Conservation (phyloP, 2,329 filamentous ascomycete species). For the Cladophialophora carrionii region DNA sequence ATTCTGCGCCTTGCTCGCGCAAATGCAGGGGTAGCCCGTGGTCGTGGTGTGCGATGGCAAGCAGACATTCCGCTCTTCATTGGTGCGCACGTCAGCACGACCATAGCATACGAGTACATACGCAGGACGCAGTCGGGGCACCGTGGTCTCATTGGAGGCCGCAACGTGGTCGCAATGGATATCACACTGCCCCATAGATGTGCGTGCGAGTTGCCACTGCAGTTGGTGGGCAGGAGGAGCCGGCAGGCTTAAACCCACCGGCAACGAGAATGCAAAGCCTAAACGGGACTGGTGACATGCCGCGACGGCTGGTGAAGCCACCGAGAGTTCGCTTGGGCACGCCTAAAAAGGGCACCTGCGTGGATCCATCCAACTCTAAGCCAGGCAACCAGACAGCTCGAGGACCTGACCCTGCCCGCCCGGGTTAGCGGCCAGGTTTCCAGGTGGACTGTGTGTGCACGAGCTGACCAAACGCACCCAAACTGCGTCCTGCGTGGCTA, state of each 20-base stretch:
- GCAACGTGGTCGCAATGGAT: background rate
- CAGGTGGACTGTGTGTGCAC: conserved; percentile 9
- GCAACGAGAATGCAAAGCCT: background rate
- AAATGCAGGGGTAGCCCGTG: conserved; percentile 1
- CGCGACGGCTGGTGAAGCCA: conserved; percentile 13
- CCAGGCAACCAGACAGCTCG: conserved; percentile 15
- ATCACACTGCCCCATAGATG: background rate
- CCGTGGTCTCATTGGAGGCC: background rate
- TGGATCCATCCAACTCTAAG: background rate
- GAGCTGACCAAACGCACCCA: background rate
- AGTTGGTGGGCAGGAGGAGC: background rate
- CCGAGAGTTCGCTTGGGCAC: conserved; percentile 13
- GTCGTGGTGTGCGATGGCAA: background rate
- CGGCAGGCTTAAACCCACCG: conserved; percentile 1
- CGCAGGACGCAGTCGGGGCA: no score
- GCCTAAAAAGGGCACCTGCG: conserved; percentile 11
- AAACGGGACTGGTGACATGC: conserved; percentile 15
- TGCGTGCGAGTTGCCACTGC: background rate
- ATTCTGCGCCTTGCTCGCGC: background rate
- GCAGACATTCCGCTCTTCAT: background rate
- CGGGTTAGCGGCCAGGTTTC: conserved; percentile 17
- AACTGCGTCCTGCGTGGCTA: background rate
- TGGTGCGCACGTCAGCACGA: background rate
- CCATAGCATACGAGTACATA: background rate
- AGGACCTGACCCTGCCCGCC: background rate